Evolutionary conservation across 2,329 filamentous ascomycete genomes (phyloP), one percentile per base, ranked within the genome.

Genomic region (Beauveria sp.): DNA sequence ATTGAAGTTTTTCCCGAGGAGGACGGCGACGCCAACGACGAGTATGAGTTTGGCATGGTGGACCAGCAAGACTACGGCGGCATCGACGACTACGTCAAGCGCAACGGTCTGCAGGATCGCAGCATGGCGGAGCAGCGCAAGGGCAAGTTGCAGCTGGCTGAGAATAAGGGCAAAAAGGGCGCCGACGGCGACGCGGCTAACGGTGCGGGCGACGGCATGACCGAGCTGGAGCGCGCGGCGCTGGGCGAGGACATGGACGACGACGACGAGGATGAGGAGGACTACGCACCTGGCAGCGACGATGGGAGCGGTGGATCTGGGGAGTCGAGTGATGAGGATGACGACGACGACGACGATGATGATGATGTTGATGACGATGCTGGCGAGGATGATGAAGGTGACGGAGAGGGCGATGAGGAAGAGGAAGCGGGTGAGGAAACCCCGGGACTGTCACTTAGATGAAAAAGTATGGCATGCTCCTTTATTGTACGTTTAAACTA

Each of bases 101-200:
- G 78, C 10, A 81, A 88, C 65, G 78, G 81, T 0, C 76, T 89
- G 28, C 83, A 87, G 64, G 86, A 89, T 67, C 77, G 84, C 63
- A 88, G 86, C 68, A 85, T 89, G 84, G 86, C 86, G 0, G 86
- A 89, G 68, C 81, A 84, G 69, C 74, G 86, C 57, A 86, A 86
- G 67, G 86, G 84, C 1, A 88, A 87, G 78, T 75, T 81, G 30
- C 78, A 86, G 69, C 71, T 87, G 57, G 80, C 81, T 3, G 84
- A 87, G 69, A 87, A 87, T 65, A 76, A 79, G 66, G 77, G 72
- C 42, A 81, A 80, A 69, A 79, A 78, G 68, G 74, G 66, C 5
- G 71, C 71, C 0, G 75, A 76, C 16, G 79, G 73, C 0, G 75
- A 70, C 2, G 46, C 56, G 4, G 50, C 40, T 2, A 74, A 73